These are phyloP conservation scores for Linum tenue DNA, from an alignment of 345 rosid genomes.

Conservation along the genomic window DNA sequence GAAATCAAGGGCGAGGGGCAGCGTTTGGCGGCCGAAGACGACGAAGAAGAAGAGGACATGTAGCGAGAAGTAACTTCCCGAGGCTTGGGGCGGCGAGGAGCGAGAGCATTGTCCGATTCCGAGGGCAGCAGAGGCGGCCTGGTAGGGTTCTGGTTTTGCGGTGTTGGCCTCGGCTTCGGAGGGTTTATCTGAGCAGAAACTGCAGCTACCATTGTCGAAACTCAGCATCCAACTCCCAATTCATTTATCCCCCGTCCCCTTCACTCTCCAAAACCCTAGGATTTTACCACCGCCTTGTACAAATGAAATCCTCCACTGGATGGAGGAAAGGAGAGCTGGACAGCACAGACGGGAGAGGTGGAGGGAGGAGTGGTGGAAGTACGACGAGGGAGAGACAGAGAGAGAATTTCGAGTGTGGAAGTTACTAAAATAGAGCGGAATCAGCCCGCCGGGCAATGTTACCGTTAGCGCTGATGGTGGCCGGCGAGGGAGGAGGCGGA, in stretches of 20 bases:
- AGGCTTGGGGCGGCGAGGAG: constrained; percentile 50
- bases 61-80: constrained; percentile 81
- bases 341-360: background rate
- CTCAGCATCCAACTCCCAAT: constrained; percentile 23
- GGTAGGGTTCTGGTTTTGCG: constrained; percentile 23
- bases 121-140: constrained; percentile 62
- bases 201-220: constrained; percentile 48
- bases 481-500: constrained; percentile 21
- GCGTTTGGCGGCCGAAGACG: constrained; percentile 39
- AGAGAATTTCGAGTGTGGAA: background rate
- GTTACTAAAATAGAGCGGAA: background rate
- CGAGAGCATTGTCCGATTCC: constrained; percentile 53
- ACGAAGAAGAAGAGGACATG: constrained; percentile 33
- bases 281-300: background rate
- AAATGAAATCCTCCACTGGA: constrained; percentile 11
- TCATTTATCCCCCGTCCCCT: constrained; percentile 17
- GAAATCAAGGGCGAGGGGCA: constrained; percentile 55
- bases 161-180: constrained; percentile 23
- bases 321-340: background rate
- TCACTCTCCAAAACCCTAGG: constrained; percentile 20
- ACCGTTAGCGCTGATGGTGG: constrained; percentile 32
- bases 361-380: background rate
- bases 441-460: constrained; percentile 16
- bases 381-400: background rate
- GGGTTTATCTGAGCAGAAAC: constrained; percentile 41